Percentiles rank a stretch among this genome's conserved stretches.
Evolutionary conservation across 1,284 basidiomycete species (phyloP).

Genomic region (Heimioporus retisporus): DNA sequence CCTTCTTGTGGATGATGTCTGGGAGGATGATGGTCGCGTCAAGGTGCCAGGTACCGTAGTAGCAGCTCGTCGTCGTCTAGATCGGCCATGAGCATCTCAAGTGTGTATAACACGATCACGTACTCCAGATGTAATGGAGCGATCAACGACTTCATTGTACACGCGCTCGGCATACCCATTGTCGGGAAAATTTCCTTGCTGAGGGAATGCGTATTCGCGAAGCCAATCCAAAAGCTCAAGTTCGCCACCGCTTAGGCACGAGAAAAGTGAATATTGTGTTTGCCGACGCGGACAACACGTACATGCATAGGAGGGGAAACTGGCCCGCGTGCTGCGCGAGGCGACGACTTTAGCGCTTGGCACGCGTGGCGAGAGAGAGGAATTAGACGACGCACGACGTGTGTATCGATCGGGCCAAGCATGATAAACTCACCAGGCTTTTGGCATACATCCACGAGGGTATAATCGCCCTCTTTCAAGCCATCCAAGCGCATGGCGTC

Average conservation of each 20-base stretch:
- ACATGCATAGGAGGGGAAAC: constrained; percentile 88
- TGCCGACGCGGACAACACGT: constrained; percentile 31
- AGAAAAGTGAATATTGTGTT: neutral
- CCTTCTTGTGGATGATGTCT: constrained; percentile 75
- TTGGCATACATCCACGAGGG: constrained; percentile 52
- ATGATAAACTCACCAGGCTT: constrained; percentile 78
- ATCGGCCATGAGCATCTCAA: neutral
- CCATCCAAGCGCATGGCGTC: constrained; percentile 56
- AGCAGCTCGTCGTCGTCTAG: constrained; percentile 94
- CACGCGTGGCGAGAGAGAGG: too few relatives aligned
- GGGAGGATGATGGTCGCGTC: constrained; percentile 86
- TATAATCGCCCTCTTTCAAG: constrained; percentile 15
- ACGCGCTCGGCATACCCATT: constrained; percentile 72
- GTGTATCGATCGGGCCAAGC: constrained; percentile 92
- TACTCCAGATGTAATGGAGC: constrained; percentile 83
- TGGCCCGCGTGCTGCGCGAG: constrained; percentile 83
- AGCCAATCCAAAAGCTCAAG: constrained; percentile 92
- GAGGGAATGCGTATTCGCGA: constrained; percentile 86
- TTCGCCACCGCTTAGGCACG: constrained; percentile 68
- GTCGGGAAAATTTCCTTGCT: constrained; percentile 82
- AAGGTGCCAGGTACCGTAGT: constrained; percentile 89
- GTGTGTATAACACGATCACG: constrained; percentile 37
- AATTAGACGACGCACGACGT: constrained; percentile 68
- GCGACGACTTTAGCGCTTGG: neutral
- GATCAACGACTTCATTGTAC: constrained; percentile 80